Percentiles rank a stretch among this genome's conserved stretches.
phyloP scores from a whole-genome alignment of 2,329 filamentous ascomycete species.

The Stemphylium vesicarium region DNA sequence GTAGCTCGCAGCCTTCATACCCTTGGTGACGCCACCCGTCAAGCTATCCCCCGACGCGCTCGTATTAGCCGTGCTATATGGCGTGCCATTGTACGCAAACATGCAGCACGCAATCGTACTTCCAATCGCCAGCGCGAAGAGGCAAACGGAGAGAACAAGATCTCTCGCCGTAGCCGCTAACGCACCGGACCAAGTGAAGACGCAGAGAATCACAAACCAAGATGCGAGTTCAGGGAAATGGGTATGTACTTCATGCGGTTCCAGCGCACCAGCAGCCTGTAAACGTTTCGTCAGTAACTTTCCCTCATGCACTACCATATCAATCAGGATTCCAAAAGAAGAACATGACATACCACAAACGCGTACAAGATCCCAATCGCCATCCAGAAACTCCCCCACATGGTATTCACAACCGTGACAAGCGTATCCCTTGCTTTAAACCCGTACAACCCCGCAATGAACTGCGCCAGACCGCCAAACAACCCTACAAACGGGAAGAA shows the following conservation, averaged over 20 bases:
- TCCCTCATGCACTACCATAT: no score
- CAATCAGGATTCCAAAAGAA: no score
- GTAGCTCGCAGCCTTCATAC: not conserved
- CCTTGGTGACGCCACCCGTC: not conserved
- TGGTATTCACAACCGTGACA: not conserved
- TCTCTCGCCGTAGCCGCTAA: no score
- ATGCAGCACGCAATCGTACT: no score
- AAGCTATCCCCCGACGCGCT: not conserved
- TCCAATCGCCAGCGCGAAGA: no score
- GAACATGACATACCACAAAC: not conserved
- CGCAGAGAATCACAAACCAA: not conserved
- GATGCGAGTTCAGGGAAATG: no score
- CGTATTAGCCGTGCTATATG: no score
- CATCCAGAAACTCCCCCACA: constrained; percentile 2
- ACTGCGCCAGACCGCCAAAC: not conserved
- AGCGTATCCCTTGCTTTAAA: not conserved
- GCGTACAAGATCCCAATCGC: not conserved
- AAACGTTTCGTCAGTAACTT: no score
- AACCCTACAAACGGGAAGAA: not conserved
- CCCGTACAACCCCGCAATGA: not conserved
- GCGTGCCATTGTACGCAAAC: no score
- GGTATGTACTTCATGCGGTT: no score
- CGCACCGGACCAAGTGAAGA: not conserved
- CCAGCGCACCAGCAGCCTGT: no score
- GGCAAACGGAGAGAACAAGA: no score